phyloP scores from a whole-genome alignment of 139 green algal genomes.

The Raphidocelis subcapitata region DNA sequence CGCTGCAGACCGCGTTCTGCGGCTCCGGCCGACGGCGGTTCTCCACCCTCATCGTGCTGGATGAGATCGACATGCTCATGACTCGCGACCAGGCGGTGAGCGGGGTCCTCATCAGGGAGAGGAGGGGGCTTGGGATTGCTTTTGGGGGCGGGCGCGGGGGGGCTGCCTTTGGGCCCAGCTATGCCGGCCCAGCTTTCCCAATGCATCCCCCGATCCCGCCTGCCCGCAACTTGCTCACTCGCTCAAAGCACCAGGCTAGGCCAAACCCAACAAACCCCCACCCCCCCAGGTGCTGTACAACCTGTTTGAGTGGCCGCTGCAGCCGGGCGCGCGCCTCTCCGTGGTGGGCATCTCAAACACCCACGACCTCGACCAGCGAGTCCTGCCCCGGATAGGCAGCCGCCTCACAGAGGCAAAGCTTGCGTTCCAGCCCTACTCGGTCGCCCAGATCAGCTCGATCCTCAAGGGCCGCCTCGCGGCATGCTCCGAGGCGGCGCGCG shows the following conservation, averaged over 20 bases:
- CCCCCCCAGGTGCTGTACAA: slow-evolving; percentile 92
- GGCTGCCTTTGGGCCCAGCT: too few relatives aligned
- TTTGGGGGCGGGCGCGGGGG: neutral
- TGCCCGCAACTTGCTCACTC: too few relatives aligned
- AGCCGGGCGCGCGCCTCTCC: slow-evolving; percentile 58
- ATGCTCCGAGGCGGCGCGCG: slow-evolving; percentile 5
- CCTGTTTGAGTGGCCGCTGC: slow-evolving; percentile 94
- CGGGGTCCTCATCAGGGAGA: too few relatives aligned
- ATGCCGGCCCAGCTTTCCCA: too few relatives aligned
- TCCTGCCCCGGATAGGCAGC: slow-evolving; percentile 86
- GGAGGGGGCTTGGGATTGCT: neutral
- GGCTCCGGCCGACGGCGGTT: slow-evolving; percentile 22
- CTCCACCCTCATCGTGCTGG: slow-evolving; percentile 79
- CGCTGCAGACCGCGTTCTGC: slow-evolving; percentile 74
- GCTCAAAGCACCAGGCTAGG: too few relatives aligned
- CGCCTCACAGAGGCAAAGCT: slow-evolving; percentile 64
- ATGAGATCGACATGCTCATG: slow-evolving; percentile 97
- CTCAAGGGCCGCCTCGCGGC: slow-evolving; percentile 64
- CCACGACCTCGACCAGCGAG: slow-evolving; percentile 93
- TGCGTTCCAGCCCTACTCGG: slow-evolving; percentile 80
- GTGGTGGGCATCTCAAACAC: slow-evolving; percentile 98
- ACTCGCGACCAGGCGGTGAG: slow-evolving; percentile 80
- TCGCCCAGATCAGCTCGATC: slow-evolving; percentile 75
- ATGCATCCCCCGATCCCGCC: too few relatives aligned
- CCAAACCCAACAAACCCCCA: too few relatives aligned